phyloP scores from a whole-genome alignment of 441 rosid genomes.

The Flueggea neowawraea region DNA sequence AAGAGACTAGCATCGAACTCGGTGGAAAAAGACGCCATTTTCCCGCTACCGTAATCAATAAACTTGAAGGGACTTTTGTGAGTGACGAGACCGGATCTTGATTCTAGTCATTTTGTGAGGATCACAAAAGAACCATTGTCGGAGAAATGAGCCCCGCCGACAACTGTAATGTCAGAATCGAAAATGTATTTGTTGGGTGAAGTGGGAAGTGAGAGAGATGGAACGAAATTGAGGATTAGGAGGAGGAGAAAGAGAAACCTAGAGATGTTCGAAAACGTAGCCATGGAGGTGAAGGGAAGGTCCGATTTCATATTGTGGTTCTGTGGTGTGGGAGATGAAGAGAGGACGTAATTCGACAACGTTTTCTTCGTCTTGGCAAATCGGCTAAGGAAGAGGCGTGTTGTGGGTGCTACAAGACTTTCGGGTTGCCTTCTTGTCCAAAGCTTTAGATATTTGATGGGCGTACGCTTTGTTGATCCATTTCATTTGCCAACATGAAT shows the following conservation, averaged over 20 bases:
- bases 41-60: constrained; percentile 11
- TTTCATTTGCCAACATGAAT: too few relatives aligned
- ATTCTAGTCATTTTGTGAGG: constrained; percentile 21
- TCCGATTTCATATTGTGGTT: too few relatives aligned
- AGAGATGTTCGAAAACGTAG: constrained; percentile 9
- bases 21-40: constrained; percentile 33
- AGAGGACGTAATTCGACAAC: too few relatives aligned
- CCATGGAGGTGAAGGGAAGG: constrained; percentile 9
- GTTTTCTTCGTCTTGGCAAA: too few relatives aligned
- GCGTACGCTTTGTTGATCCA: too few relatives aligned
- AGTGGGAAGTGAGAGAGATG: constrained; percentile 16
- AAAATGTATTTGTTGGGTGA: constrained; percentile 19
- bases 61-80: constrained; percentile 32
- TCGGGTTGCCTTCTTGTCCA: too few relatives aligned
- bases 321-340: too few relatives aligned
- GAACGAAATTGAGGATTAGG: constrained; percentile 14
- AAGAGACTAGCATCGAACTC: constrained; percentile 32
- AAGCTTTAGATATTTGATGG: too few relatives aligned
- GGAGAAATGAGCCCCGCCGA: constrained; percentile 36
- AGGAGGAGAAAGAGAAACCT: constrained; percentile 16
- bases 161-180: constrained; percentile 22
- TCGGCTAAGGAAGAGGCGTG: too few relatives aligned
- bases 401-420: too few relatives aligned
- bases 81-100: constrained; percentile 35
- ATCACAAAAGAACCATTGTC: constrained; percentile 19